A percentile compares a stretch with the other conserved stretches of the same genome.
phyloP scores from a whole-genome alignment of 345 rosid species.

The Garcia nutans region DNA sequence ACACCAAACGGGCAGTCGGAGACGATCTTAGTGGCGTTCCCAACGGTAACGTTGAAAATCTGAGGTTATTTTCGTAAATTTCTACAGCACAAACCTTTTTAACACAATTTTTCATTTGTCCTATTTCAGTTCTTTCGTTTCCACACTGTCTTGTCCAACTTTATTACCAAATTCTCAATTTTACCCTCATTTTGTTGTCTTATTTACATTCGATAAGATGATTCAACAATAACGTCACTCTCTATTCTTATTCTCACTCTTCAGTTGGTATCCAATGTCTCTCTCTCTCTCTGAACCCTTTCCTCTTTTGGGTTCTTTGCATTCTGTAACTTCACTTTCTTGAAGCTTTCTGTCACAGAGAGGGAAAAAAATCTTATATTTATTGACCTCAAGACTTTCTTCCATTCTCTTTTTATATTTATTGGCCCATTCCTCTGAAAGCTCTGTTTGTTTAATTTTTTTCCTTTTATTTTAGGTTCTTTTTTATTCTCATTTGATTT shows the following conservation, averaged over 20 bases:
- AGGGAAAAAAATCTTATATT: neutral
- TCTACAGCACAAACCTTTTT: neutral
- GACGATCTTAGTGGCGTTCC: neutral
- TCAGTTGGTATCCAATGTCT: constrained; percentile 22
- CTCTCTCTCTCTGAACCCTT: neutral
- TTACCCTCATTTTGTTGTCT: neutral
- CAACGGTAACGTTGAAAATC: neutral
- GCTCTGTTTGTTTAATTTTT: neutral
- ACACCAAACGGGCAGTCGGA: neutral
- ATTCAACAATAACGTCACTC: constrained; percentile 3
- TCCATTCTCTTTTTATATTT: neutral
- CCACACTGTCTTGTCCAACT: neutral
- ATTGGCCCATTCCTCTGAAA: neutral
- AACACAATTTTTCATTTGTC: neutral
- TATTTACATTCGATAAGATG: neutral
- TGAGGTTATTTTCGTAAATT: neutral
- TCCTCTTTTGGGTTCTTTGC: constrained; percentile 1
- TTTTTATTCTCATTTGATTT: constrained; percentile 5
- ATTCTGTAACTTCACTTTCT: neutral
- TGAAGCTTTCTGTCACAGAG: neutral
- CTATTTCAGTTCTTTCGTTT: neutral
- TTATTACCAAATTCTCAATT: neutral
- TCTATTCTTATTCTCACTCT: neutral
- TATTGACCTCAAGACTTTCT: neutral
- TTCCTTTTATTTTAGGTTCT: neutral